Base-by-base conservation (phyloP, 1,139 yeast genomes). In the Pichia sp. region DNA sequence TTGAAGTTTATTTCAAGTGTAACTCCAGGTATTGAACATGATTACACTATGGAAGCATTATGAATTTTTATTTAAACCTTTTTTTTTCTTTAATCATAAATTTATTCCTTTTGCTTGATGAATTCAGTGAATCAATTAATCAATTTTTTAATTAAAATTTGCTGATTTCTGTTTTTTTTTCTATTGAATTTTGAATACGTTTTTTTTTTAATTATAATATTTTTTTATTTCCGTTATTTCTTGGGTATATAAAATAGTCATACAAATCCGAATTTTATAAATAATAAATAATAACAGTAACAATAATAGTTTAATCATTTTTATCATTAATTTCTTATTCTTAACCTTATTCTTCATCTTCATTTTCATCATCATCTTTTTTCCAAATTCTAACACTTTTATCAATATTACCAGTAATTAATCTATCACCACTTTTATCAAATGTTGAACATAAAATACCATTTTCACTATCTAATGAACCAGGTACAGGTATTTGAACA, bases 21-120 rank as follows among this genome's bases (percentile, higher is more conserved):
- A 11, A 90, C 96, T 2, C 99, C 99, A 0, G 96, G 97, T 10
- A 89, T 92, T 49, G 96, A 90, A 66, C 94, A 90, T 66, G 98
- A 92, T 62, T 89, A 89, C 65, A 90, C 97, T 38, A 92, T 90
- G 96, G 90, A 88, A 64, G 92, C 88, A 4, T 73, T 83, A 61
- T 82, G 32, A 30, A n/a, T 26, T 18, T 18, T 18, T 18, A 18
- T 18, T 18, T 18, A 18, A 18, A 18, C 18, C 18, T 18, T 18
- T 18, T 18, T 18, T 18, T 18, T 18, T 18, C 18, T 18, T 18
- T 18, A 18, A 18, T 18, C 18, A 18, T 18, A 18, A 18, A 18
- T 18, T 18, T 18, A 18, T 18, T 18, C 18, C 18, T 18, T 18
- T 18, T 18, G 18, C 18, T 18, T 18, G 18, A 18, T 18, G 18